phyloP scores from a whole-genome alignment of 352 stramenopile species.

The Thalassiosira allenii region DNA sequence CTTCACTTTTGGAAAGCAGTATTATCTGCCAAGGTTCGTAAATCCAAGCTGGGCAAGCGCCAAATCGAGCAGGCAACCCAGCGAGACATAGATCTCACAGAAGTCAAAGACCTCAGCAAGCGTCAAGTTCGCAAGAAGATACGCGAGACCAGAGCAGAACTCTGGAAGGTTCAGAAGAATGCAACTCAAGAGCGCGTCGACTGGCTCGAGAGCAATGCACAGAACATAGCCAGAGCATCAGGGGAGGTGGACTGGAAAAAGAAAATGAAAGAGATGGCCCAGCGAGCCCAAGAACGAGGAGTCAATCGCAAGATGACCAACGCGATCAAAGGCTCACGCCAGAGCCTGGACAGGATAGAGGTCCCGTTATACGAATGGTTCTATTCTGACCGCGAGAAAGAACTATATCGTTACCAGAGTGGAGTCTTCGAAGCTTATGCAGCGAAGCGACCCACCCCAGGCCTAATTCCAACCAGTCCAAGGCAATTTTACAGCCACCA shows the following conservation, averaged over 20 bases:
- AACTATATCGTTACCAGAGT: conserved; percentile 17
- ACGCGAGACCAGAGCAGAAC: neutral
- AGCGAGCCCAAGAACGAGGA: neutral
- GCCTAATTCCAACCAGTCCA: neutral
- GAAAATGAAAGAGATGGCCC: conserved; percentile 2
- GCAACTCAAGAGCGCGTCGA: conserved; percentile 5
- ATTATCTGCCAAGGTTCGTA: neutral
- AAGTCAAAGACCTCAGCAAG: neutral
- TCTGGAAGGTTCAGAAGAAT: conserved; percentile 30
- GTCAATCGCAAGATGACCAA: conserved; percentile 1
- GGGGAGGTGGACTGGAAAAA: conserved; percentile 38
- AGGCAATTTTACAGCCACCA: conserved; percentile 8
- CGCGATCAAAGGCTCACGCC: neutral
- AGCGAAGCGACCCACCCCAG: neutral
- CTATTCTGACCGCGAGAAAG: neutral
- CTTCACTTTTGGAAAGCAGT: conserved; percentile 37
- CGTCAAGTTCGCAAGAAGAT: conserved; percentile 2
- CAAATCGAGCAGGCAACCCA: neutral
- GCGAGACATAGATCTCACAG: neutral
- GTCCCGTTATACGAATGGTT: conserved; percentile 15
- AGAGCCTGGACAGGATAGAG: conserved; percentile 8
- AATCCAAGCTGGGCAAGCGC: neutral
- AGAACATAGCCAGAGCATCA: conserved; percentile 23
- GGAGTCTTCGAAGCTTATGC: conserved; percentile 8
- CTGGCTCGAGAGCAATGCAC: conserved; percentile 25